phyloP scores from a whole-genome alignment of 306 rosid genomes.

The Clitoria ternatea region DNA sequence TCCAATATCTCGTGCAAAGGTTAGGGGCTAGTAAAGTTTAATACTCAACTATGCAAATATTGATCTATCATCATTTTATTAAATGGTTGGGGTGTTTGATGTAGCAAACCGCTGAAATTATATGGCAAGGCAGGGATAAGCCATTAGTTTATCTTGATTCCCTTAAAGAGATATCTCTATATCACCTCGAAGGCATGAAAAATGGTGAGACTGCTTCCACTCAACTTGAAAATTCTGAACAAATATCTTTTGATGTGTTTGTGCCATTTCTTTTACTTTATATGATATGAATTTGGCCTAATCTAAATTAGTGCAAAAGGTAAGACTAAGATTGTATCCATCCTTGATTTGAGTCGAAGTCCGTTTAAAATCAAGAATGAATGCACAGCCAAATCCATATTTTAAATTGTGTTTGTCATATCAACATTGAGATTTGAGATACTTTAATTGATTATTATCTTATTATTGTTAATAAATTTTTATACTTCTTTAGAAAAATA shows the following conservation, averaged over 20 bases:
- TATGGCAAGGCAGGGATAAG: constrained; percentile 62
- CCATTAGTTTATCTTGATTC: constrained; percentile 64
- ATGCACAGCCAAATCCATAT: background rate
- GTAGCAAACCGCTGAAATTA: constrained; percentile 73
- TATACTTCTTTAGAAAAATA: background rate
- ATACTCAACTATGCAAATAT: constrained; percentile 3
- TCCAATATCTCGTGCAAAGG: constrained; percentile 85
- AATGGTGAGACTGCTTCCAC: constrained; percentile 55
- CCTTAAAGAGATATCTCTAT: constrained; percentile 63
- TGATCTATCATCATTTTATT: constrained; percentile 1
- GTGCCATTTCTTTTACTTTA: background rate
- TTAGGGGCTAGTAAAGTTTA: constrained; percentile 15
- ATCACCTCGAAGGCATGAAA: constrained; percentile 78
- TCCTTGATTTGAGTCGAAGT: background rate
- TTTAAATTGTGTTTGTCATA: background rate
- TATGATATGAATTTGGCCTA: background rate
- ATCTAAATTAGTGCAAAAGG: background rate
- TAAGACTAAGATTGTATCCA: background rate
- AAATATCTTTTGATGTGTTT: background rate
- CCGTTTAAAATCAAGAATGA: background rate
- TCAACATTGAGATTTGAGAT: background rate
- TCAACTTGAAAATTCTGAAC: background rate
- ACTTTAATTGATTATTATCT: background rate
- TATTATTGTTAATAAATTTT: background rate
- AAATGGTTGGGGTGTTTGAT: constrained; percentile 18